Base-by-base conservation (phyloP, 352 stramenopile genomes). In the Phytophthora citrophthora region DNA sequence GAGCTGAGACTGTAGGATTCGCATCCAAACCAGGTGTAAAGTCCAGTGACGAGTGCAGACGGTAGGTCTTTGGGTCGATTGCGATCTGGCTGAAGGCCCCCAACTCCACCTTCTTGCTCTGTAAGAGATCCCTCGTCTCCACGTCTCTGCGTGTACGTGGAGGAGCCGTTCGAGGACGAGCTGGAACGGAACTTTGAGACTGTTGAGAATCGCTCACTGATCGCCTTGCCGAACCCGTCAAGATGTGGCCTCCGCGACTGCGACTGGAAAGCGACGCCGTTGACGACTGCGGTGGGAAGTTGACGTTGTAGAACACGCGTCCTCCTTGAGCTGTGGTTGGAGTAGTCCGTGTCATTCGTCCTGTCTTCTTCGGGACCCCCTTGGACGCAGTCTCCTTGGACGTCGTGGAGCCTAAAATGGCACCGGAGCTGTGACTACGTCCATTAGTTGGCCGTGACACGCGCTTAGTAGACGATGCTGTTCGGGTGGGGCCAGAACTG, bases 131-230 rank as follows among this genome's bases (percentile, higher is more conserved):
- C 34, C 70, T 75, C 11, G 57, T 81, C 38, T 88, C 79, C 26
- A 74, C 63, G 11, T 86, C 76, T 27, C 71, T 88, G 34, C 72
- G 76, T 4, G 57, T 29, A 4, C 71, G 66, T 15, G 72, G 57
- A 1, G 79, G 79, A 12, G 76, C 79, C 20, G 79, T 86, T 10
- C 72, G 74, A 12, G 79, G 79, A n/a, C 71, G 71, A 8, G 34
- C 41, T 1, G 59, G 55, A 4, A 36, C 49, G 39, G 48, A 48
- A 1, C 24, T 49, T 57, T 65, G 59, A n/a, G 61, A 24, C 6
- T 64, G 63, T 18, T 71, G 65, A 2, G 53, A 53, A 36, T 79
- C 68, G 16, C 23, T 47, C 23, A 71, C 11, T 15, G 64, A 72
- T 13, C 57, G 64, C 16, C 68, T 54, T n/a, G 29, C 7, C 41